Evolutionary conservation across 1,284 basidiomycete species (phyloP), one percentile per base, ranked within the genome.

Genomic region (Microbotryum violaceum): DNA sequence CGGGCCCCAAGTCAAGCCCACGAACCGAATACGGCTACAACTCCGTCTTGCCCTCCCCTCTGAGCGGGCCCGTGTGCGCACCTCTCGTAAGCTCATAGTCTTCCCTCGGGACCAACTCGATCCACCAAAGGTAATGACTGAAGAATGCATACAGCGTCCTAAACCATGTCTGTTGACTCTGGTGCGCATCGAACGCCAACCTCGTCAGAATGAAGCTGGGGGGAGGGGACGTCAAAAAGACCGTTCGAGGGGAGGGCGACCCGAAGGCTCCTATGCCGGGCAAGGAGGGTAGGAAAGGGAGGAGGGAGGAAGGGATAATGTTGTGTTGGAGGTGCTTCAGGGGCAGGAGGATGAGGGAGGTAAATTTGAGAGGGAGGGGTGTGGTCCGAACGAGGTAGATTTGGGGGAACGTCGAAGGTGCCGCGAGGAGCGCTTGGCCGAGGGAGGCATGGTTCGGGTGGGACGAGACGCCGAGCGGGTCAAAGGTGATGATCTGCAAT

Each of bases 101-200:
- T 6, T 42, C 37, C 37, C 37, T 42, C 12, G 37, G 37, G 4
- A 42, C 77, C 80, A 89, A 86, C 67, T 89, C 84, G 67, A 93
- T 92, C 51, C 89, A 83, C 91, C 91, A 96, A 86, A 96, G 87
- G 72, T 94, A 91, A 64, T 87, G 80, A 37, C 89, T 92, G 71
- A 87, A 87, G n/a, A 76, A 66, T 42, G 94, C 79, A 71, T 93
- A 91, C 54, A 92, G 77, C 82, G 85, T 89, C 54, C 92, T 82
- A 77, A 92, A 96, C 92, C 92, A 96, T 25, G 85, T 82, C 66
- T 91, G 77, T 78, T 97, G 92, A 59, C 83, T 84, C 60, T 76
- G 63, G 72, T 97, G 92, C 63, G 81, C 76, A 63, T 77, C 75
- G 85, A 94, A 92, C 2, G 91, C 90, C 18, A 74, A 71, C 18